A percentile compares a stretch with the other conserved stretches of the same genome.
Evolutionary conservation across 345 rosid species (phyloP).

Genomic region (Murraya koenigii): DNA sequence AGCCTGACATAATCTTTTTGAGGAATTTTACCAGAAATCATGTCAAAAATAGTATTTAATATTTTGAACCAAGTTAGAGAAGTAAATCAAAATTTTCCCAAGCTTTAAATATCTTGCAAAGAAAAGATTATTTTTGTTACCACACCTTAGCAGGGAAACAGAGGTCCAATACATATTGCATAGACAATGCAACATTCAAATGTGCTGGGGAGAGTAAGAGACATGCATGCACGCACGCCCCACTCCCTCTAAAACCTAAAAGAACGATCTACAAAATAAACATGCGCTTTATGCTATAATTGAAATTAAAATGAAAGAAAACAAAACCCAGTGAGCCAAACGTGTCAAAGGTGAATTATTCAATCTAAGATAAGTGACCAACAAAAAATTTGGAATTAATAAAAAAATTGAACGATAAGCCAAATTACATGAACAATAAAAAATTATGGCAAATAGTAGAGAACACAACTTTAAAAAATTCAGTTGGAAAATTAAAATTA

Average conservation of each 20-base stretch:
- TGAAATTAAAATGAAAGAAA: background rate
- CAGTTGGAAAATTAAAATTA: too few relatives aligned
- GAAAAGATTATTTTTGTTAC: background rate
- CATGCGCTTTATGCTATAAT: too few relatives aligned
- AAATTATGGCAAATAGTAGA: too few relatives aligned
- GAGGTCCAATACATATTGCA: background rate
- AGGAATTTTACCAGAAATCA: background rate
- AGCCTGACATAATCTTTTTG: background rate
- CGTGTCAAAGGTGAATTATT: background rate
- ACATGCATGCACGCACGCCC: too few relatives aligned
- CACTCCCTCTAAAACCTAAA: background rate
- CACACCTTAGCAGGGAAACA: background rate
- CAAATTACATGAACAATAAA: too few relatives aligned
- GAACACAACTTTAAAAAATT: too few relatives aligned
- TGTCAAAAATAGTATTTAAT: background rate
- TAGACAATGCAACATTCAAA: background rate
- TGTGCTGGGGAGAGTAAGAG: background rate
- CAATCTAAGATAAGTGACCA: conserved; percentile 11
- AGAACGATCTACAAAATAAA: background rate
- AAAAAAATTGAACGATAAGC: too few relatives aligned
- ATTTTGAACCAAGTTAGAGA: background rate
- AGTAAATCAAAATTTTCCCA: background rate
- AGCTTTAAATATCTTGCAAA: background rate
- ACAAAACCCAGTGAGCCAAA: background rate
- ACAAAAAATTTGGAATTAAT: too few relatives aligned